Base-by-base conservation (phyloP, 371 early-diverging fungal species). In the Dipsacomyces acuminosporus region DNA sequence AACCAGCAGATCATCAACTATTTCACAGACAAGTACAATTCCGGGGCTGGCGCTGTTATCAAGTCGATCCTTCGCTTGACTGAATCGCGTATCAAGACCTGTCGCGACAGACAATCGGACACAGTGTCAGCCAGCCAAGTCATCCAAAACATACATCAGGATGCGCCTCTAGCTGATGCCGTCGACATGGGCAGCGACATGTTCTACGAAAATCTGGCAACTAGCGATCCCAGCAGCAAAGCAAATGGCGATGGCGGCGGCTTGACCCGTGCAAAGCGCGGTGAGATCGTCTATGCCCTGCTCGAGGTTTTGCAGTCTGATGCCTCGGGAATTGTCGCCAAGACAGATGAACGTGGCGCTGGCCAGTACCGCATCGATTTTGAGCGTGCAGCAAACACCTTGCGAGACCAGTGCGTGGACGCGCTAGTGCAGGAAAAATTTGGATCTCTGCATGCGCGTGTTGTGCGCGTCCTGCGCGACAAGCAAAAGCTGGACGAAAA, bases 401-500 rank as follows among this genome's bases (percentile, higher is more conserved):
- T 91, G 73, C 81, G 80, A 51, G 73, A 79, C 41, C 65, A 73
- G 34, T 50, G 88, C 24, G 59, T 95, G 15, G 86, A 90, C 62
- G 71, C 76, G 0, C 65, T 88, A 17, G 65, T 93, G 4, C 70
- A 80, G 43, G 85, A 91, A 35, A 79, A 83, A 51, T 86, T 81
- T 67, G 94, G 95, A 40, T 58, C 64, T 11, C 38, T 8, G 82
- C 83, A 42, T 71, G 82, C 59, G 6, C 79, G 92, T 41, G 80
- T 93, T 35, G 76, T 88, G 63, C 73, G 88, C 34, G 79, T 93
- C 45, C 62, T 94, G 64, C 66, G 79, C 41, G 81, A 82, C 35
- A 86, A 86, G 64, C 86, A 87, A 35, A 90, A 89, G 73, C 71
- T 93, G 54, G 91, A 90, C 53, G 95, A 94, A 56, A 86, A 86